Percentiles rank a stretch among this genome's conserved stretches.
These are phyloP conservation scores for Eutrema salsugineum DNA, from an alignment of 441 rosid species.

Conservation along the genomic window DNA sequence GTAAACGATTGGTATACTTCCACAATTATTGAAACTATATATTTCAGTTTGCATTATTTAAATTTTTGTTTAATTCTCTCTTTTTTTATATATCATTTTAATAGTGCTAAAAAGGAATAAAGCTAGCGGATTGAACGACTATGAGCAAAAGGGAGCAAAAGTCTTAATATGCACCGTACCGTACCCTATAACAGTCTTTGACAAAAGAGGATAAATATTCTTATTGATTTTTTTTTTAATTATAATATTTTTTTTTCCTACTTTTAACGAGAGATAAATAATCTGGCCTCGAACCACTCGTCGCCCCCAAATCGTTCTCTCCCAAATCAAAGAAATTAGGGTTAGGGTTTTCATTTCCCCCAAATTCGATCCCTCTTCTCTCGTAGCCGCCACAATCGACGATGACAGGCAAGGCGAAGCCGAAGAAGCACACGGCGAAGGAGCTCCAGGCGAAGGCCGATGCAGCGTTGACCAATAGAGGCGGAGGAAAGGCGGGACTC, in stretches of 20 bases:
- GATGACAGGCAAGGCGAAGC: slow-evolving; percentile 99
- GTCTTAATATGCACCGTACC: slow-evolving; percentile 11
- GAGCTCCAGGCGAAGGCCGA: slow-evolving; percentile 78
- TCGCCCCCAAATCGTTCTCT: slow-evolving; percentile 14
- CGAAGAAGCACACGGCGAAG: slow-evolving; percentile 99
- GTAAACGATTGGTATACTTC: too few relatives aligned
- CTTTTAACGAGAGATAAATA: slow-evolving; percentile 13
- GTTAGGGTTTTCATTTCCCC: slow-evolving; percentile 23
- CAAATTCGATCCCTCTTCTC: neutral
- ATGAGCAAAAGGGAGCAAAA: neutral
- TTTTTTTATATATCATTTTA: too few relatives aligned
- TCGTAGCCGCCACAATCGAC: slow-evolving; percentile 14
- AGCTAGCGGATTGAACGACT: neutral
- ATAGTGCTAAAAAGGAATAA: too few relatives aligned
- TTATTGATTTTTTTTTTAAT: too few relatives aligned
- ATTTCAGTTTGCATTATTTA: too few relatives aligned
- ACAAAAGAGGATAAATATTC: neutral
- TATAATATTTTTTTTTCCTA: neutral
- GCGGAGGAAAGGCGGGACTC: slow-evolving; percentile 89
- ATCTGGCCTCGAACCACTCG: neutral
- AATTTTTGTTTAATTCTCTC: too few relatives aligned
- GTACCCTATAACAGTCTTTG: neutral
- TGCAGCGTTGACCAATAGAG: slow-evolving; percentile 84
- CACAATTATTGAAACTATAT: too few relatives aligned
- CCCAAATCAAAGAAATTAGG: slow-evolving; percentile 9